Base-by-base conservation (phyloP, 495 filamentous ascomycete species). In the Elasticomyces elasticus region DNA sequence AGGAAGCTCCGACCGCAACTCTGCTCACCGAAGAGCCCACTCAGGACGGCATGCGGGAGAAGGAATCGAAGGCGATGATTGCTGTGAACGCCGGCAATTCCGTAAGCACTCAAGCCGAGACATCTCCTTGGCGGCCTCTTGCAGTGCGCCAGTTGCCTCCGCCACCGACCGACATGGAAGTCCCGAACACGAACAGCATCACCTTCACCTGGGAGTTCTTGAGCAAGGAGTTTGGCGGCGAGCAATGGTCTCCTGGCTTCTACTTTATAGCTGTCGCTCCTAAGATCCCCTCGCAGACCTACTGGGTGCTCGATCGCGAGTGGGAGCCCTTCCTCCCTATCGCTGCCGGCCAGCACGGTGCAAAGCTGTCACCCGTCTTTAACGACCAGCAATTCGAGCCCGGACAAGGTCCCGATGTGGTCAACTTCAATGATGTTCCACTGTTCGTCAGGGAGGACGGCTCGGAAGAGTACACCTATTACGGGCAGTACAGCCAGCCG, bases 361-460 rank as follows among this genome's bases (percentile, higher is more conserved):
- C 68, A 13, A 69, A 69, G 42, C 44, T 71, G 12, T 63, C 64
- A 13, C 52, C 66, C 12, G 66, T 71, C 58, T 68, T 69, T 67
- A 66, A 66, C 52, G 53, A 54, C 23, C 52, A 51, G 0, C 50
- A 53, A 1, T 51, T 56, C 15, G 51, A 59, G 1, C 49, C 55
- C 24, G 56, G 55, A n/a, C 47, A 62, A 5, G 56, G 51, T 0
- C 57, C 55, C 11, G 49, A 31, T 12, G 46, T 54, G 48, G 48
- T 38, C 11, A 51, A 58, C 24, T 64, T 55, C 52, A 38, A 52
- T 7, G 49, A 67, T 40, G 51, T 59, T 1, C 67, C 68, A 12
- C 27, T 71, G 13, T 71, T 71, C 51, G 43, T 69, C 47, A 26
- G 25, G 9, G 27, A 37, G 40, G 15, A 43, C 17, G 40, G 52